A percentile compares a stretch with the other conserved stretches of the same genome.
phyloP scores from a whole-genome alignment of 768 basidiomycete genomes.

The Macrocybe gigantea region DNA sequence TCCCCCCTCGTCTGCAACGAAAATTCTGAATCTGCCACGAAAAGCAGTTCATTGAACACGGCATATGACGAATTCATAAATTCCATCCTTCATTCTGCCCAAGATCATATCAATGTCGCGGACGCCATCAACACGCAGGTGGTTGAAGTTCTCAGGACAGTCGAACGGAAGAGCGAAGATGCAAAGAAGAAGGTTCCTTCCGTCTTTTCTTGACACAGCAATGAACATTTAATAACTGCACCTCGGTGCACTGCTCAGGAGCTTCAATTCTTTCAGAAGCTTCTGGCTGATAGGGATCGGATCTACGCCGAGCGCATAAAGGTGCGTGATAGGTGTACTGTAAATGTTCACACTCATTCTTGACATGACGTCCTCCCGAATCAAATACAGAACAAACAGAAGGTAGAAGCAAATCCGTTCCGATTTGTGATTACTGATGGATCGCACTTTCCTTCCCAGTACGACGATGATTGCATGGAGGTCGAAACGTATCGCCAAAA shows the following conservation, averaged over 20 bases:
- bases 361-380: neutral
- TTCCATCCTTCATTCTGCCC: constrained; percentile 53
- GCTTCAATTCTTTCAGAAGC: constrained; percentile 63
- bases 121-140: constrained; percentile 56
- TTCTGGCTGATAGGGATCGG: constrained; percentile 66
- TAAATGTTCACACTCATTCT: neutral
- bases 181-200: constrained; percentile 58
- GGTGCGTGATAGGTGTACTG: constrained; percentile 31
- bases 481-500: constrained; percentile 73
- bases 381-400: constrained; percentile 49
- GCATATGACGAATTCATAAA: constrained; percentile 65
- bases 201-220: constrained; percentile 1
- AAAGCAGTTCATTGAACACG: constrained; percentile 59
- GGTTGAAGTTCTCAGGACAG: constrained; percentile 51
- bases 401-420: constrained; percentile 28
- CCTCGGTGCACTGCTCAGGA: constrained; percentile 36
- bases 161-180: constrained; percentile 62
- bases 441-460: constrained; percentile 34
- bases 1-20: neutral
- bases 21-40: constrained; percentile 7
- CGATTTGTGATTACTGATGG: neutral
- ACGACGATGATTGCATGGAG: constrained; percentile 74
- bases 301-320: constrained; percentile 64
- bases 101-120: constrained; percentile 65
- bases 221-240: constrained; percentile 6